Percentiles rank a stretch among this genome's conserved stretches.
Conservation (phyloP, 2,329 filamentous ascomycete species). For the Fusarium citri region DNA sequence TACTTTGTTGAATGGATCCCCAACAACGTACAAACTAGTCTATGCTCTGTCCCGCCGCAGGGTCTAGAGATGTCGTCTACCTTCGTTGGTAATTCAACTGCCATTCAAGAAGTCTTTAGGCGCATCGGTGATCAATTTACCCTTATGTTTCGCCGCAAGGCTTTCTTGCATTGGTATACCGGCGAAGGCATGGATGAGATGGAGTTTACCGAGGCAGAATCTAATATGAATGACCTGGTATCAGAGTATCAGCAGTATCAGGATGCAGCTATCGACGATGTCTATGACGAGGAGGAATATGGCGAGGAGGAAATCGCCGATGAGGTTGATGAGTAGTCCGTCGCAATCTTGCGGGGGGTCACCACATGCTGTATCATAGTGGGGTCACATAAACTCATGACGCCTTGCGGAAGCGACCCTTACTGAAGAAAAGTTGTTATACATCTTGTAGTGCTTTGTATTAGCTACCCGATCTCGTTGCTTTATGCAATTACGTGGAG, state of each 20-base stretch:
- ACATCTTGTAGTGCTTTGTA: too few relatives aligned
- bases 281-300: constrained; percentile 57
- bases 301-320: not conserved
- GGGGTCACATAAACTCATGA: too few relatives aligned
- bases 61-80: constrained; percentile 99
- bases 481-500: too few relatives aligned
- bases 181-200: constrained; percentile 95
- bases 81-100: constrained; percentile 99
- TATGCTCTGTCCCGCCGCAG: constrained; percentile 97
- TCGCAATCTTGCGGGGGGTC: rapidly evolving
- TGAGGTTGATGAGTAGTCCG: not conserved
- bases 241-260: constrained; percentile 99
- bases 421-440: too few relatives aligned
- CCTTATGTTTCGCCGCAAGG: constrained; percentile 99
- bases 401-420: too few relatives aligned
- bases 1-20: constrained; percentile 85
- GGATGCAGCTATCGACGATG: constrained; percentile 94
- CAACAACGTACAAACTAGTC: constrained; percentile 99
- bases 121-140: constrained; percentile 99
- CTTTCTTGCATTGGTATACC: constrained; percentile 99
- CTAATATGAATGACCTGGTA: constrained; percentile 99
- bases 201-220: constrained; percentile 99
- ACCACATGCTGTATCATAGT: too few relatives aligned
- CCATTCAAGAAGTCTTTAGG: constrained; percentile 99
- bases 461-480: too few relatives aligned